Base-by-base conservation (phyloP, 208 protist genomes). In the Sergeia podlipaevii region DNA sequence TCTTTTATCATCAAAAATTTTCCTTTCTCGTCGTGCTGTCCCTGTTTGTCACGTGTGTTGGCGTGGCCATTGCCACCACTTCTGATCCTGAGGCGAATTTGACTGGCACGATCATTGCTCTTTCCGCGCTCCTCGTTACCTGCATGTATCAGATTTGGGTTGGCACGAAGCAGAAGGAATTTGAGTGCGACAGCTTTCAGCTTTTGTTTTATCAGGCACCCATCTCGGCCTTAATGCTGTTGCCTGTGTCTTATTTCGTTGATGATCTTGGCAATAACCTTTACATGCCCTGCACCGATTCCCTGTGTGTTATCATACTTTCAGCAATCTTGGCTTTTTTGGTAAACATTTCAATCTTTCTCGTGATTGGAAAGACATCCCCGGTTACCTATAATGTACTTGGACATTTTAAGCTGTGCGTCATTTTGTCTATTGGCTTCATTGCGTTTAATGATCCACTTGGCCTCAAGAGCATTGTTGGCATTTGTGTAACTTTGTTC, bases 81-180 rank as follows among this genome's bases (percentile, higher is more conserved):
- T 86, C 64, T n/a, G 87, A 95, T 39, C 63, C 82, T 20, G 51
- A 83, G n/a, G 64, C 86, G 2, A 96, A 75, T 44, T 23, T 81
- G 3, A 43, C 63, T 5, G 91, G 91, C 30, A 78, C 74, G 5
- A 2, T 93, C 20, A 58, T 89, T 20, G 91, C 76, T 5, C 39
- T 74, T 1, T 72, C 73, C 1, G 80, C 84, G 34, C 60, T 93
- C 5, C 24, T 95, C 28, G 50, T 87, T 23, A 95, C 88, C 7
- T 88, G 74, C 42, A 63, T 91, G 61, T 93, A 94, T 46, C 85
- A 97, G 51, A 94, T 94, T 38, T 86, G 81, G 84, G 85, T 93
- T 2, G 78, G 79, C 6, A 82, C 77, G 28, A 93, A 92, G 64
- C 86, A 96, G 62, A 88, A 68, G 38, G 81, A 91, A 48, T 56